Evolutionary conservation across 306 rosid species (phyloP).

Genomic region (Cucurbita maxima): DNA sequence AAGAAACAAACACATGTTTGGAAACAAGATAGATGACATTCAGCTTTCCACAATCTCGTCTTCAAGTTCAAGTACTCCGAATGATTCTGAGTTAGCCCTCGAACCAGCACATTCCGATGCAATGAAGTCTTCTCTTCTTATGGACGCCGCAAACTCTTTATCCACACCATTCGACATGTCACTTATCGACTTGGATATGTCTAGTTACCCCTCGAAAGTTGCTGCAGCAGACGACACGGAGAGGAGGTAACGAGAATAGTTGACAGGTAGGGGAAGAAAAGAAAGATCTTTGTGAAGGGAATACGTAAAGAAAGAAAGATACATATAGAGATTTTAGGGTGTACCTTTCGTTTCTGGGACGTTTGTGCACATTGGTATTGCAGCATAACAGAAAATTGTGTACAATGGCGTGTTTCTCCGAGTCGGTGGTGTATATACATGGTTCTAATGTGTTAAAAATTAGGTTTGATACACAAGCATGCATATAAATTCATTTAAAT

Average conservation of each 20-base stretch:
- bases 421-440: neutral
- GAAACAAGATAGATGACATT: conserved; percentile 77
- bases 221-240: conserved; percentile 49
- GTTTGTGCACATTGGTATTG: neutral
- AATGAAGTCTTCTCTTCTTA: conserved; percentile 63
- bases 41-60: conserved; percentile 63
- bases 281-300: neutral
- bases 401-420: neutral
- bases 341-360: neutral
- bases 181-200: conserved; percentile 65
- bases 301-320: neutral
- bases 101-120: conserved; percentile 29
- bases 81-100: conserved; percentile 6
- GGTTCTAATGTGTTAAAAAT: neutral
- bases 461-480: neutral
- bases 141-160: conserved; percentile 45
- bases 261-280: neutral
- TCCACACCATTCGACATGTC: conserved; percentile 62
- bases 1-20: conserved; percentile 44
- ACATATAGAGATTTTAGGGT: neutral
- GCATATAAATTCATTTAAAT: neutral
- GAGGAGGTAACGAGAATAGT: conserved; percentile 23
- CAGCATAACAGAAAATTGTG: neutral
- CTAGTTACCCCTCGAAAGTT: conserved; percentile 63
- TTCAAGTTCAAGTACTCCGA: conserved; percentile 36